Evolutionary conservation across 495 filamentous ascomycete genomes (phyloP).

Genomic region (Evernia prunastri): DNA sequence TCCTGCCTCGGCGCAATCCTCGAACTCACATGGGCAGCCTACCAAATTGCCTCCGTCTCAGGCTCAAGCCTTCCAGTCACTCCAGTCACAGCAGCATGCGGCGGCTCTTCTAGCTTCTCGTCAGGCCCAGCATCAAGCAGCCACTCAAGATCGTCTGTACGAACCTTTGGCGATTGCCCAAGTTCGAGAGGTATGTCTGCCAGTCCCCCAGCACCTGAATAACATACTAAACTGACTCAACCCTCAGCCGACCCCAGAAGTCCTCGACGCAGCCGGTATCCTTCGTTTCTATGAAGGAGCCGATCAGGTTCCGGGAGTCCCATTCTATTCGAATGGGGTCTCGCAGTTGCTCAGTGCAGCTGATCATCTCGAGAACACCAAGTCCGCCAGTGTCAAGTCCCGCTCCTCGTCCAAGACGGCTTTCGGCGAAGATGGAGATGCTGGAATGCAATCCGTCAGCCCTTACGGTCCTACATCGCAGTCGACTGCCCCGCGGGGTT

Average conservation of each 20-base stretch:
- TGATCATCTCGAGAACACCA: background rate
- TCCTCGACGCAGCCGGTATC: background rate
- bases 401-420: background rate
- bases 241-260: background rate
- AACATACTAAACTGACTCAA: background rate
- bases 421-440: background rate
- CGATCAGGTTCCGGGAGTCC: background rate
- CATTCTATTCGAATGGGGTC: background rate
- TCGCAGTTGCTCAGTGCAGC: background rate
- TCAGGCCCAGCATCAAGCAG: background rate
- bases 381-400: background rate
- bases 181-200: background rate
- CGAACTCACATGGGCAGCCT: background rate
- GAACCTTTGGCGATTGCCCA: background rate
- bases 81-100: background rate
- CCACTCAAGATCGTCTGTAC: background rate
- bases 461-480: background rate
- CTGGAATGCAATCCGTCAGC: background rate
- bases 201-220: background rate
- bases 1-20: background rate
- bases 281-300: background rate
- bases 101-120: background rate
- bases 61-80: background rate
- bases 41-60: background rate
- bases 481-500: background rate